Conservation (phyloP, 345 rosid genomes). For the Turnera subulata region DNA sequence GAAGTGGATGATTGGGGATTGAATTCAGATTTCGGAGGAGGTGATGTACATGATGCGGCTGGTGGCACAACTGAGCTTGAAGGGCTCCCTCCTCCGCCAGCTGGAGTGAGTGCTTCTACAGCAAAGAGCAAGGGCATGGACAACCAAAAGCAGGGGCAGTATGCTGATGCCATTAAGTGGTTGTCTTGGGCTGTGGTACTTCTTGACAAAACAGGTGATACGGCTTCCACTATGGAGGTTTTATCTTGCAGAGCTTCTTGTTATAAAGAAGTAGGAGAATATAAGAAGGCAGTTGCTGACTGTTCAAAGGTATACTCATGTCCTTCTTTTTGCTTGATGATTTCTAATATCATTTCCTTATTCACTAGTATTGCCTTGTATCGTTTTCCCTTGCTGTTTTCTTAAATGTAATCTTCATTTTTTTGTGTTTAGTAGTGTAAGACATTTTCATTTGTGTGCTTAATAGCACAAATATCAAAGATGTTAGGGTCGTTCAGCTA, state of each 20-base stretch:
- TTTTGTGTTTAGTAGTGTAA: too few species aligned
- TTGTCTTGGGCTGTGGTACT: conserved; percentile 94
- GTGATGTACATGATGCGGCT: conserved; percentile 45
- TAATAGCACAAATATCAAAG: too few species aligned
- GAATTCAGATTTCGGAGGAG: conserved; percentile 64
- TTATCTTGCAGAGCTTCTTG: conserved; percentile 90
- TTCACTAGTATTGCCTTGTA: too few species aligned
- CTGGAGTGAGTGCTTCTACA: conserved; percentile 65
- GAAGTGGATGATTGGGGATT: conserved; percentile 82
- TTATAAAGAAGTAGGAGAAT: conserved; percentile 98
- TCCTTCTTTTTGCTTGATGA: conserved; percentile 1
- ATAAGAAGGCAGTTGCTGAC: conserved; percentile 96
- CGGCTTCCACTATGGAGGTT: conserved; percentile 50
- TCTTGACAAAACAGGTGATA: conserved; percentile 64
- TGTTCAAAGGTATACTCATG: conserved; percentile 67
- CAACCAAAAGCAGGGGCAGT: conserved; percentile 86
- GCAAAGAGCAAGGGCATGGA: conserved; percentile 90
- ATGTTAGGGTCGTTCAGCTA: too few species aligned
- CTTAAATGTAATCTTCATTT: too few species aligned
- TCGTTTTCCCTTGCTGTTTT: too few species aligned
- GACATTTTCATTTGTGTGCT: too few species aligned
- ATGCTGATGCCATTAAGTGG: conserved; percentile 98
- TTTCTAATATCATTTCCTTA: too few species aligned
- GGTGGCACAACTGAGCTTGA: conserved; percentile 84
- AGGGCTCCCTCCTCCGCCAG: conserved; percentile 94